These are phyloP conservation scores for Sclerotiophoma versabilis DNA, from an alignment of 2,329 filamentous ascomycete species.

Conservation along the genomic window DNA sequence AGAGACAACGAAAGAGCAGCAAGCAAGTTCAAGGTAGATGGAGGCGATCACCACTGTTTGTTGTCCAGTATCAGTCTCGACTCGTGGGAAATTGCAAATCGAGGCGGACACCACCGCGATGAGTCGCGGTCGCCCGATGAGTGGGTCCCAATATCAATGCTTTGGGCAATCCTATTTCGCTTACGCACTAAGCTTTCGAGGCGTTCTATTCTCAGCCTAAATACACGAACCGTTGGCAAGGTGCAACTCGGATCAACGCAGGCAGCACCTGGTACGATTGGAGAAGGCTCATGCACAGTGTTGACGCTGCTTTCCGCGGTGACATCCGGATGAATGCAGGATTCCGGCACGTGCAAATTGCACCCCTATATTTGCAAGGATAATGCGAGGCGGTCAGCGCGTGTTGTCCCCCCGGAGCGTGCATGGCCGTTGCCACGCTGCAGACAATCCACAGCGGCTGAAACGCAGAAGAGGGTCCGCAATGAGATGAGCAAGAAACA, in stretches of 20 bases:
- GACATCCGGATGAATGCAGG: conserved; percentile 13
- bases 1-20: background rate
- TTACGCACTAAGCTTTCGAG: conserved; percentile 19
- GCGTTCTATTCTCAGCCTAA: conserved; percentile 26
- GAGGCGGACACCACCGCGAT: conserved; percentile 6
- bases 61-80: conserved; percentile 12
- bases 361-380: background rate
- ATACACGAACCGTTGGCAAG: conserved; percentile 20
- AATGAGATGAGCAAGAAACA: conserved; percentile 4
- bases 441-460: conserved; percentile 8
- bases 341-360: conserved; percentile 5
- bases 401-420: conserved; percentile 8
- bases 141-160: conserved; percentile 22
- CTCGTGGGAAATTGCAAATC: conserved; percentile 11
- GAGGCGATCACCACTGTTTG: conserved; percentile 1
- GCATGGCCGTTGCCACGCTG: conserved; percentile 12
- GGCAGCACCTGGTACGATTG: conserved; percentile 9
- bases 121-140: conserved; percentile 13
- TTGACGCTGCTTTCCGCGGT: conserved; percentile 3
- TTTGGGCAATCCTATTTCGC: conserved; percentile 24
- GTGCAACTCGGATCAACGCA: conserved; percentile 18
- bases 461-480: conserved; percentile 11
- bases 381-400: conserved; percentile 11
- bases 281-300: conserved; percentile 8
- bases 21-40: background rate